Base-by-base conservation (phyloP, 1,284 basidiomycete species). In the Leccinum fuscescens region DNA sequence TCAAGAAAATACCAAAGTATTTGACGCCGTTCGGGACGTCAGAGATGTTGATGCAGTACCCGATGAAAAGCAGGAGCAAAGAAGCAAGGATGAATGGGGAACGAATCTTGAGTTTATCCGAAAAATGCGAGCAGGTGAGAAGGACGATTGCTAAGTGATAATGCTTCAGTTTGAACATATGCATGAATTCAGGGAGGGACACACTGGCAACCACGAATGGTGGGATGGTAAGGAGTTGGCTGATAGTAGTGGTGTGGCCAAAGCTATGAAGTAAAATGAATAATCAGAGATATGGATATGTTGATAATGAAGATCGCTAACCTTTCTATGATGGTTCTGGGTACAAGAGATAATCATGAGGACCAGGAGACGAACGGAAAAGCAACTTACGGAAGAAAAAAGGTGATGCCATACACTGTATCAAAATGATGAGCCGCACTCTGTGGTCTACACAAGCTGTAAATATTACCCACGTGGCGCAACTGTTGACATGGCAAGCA, bases 171-270 rank as follows among this genome's bases (percentile, higher is more conserved):
- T 14, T 7, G n/a, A 46, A 48, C 3, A 29, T 11, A 24, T 9
- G 24, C 2, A n/a, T 6, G 1, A 6, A 46, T 3, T 50, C 24
- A 50, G 24, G 12, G 54, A 33, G 22, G 15, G 46, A 72, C 82
- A 62, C 66, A 86, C 86, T 83, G 0, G 86, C 85, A 57, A 82
- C 76, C 29, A 86, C 72, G 67, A 90, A 90, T 15, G 87, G 84
- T 0, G 89, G 89, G 0, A 90, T 82, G 0, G 88, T 89, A 29
- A 90, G 78, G 1, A 91, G 77, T 66, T 90, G 86, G 59, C 82
- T 85, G 61, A 87, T 77, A 0, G 85, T 75, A 2, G 82, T 75
- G 11, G 76, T 73, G 68, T 82, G 82, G 8, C 85, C 86, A 62
- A 88, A 89, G 29, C 82, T 85, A 27, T 51, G 24, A 51, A 29